Base-by-base conservation (phyloP, 768 basidiomycete species). In the Rubroboletus satanas region DNA sequence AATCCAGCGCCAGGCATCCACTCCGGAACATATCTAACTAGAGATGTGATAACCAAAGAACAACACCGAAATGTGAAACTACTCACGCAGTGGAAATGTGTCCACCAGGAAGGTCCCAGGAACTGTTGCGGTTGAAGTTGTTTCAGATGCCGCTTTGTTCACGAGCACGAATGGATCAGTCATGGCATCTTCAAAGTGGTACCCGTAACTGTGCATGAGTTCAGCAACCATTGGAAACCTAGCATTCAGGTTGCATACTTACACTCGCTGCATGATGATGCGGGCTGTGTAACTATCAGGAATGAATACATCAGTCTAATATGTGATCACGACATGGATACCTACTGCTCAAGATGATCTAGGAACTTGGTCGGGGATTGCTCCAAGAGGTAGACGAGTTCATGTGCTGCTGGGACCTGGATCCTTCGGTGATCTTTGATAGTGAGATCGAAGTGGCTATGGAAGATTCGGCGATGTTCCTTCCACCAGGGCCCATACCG, bases 251-350 rank as follows among this genome's bases (percentile, higher is more conserved):
- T 29, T 18, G 3, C n/a, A 45, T 35, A n/a, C 36, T 42, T 17
- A 52, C 51, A 52, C 51, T 45, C 51, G 51, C 18, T 52, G 45
- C 51, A 52, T 52, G 35, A 52, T 52, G 26, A 52, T 52, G 43
- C 51, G 51, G 11, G 51, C 51, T 10, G 51, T 52, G 17, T 52
- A 52, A 36, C 51, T 52, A 7, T 36, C 28, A 8, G 28, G 17
- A 35, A 4, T 37, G 23, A 17, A 12, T 29, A 1, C 3, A 21
- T 15, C 26, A 5, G 10, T 14, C 32, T 10, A 18, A 21, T 21
- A 5, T 3, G 14, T 26, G 18, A 52, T 29, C 2, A 37, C n/a
- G 18, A 32, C 5, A 17, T 17, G 28, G 2, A n/a, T 10, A 31
- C 51, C 1, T 32, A 52, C 51, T 52, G 51, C 11, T 52, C 51